Evolutionary conservation across 345 rosid genomes (phyloP), one percentile per base, ranked within the genome.

Genomic region (Bruguiera gymnorhiza): DNA sequence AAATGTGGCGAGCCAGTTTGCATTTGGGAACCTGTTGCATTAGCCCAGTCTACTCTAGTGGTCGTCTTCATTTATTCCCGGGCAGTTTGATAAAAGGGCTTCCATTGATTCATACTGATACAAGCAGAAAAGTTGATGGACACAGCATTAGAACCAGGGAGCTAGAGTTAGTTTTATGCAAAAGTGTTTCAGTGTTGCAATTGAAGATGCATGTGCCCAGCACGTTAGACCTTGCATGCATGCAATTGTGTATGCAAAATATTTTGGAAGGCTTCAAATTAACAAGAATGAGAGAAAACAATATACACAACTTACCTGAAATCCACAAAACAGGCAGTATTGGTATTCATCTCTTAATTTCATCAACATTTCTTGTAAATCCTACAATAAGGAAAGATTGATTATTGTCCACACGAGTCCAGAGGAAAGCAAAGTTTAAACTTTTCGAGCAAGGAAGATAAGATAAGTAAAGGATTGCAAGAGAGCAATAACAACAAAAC

Each of bases 291-390:
- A 26, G 11, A 4, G 68, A 37, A 18, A 39, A 37, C 43, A 50
- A 71, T 3, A 53, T 15, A 65, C 13, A 4, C 27, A 66, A 16
- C 75, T 65, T 48, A 85, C 97, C 96, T 82, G 89, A 73, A 87
- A 84, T 57, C 97, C 97, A 76, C 96, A 89, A 77, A 92, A 95
- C 31, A 81, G 86, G 78, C 93, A 95, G 67, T 95, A 92, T 46
- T 75, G 84, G 81, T 85, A 76, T 69, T 92, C 92, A 53, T 82
- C 96, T 77, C 97, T 84, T 75, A 89, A 78, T 80, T 85, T 88
- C 83, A 77, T 83, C 81, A 91, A 80, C 53, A 89, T 70, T 59
- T 79, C 89, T 73, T 71, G 83, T 85, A 91, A 85, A 79, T 91
- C 92, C 97, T 91, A 89, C 79, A 86, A 70, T 70, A 76, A 85